These are phyloP conservation scores for Saccharomycopsis lassenensis DNA, from an alignment of 805 yeast genomes.

Conservation along the genomic window DNA sequence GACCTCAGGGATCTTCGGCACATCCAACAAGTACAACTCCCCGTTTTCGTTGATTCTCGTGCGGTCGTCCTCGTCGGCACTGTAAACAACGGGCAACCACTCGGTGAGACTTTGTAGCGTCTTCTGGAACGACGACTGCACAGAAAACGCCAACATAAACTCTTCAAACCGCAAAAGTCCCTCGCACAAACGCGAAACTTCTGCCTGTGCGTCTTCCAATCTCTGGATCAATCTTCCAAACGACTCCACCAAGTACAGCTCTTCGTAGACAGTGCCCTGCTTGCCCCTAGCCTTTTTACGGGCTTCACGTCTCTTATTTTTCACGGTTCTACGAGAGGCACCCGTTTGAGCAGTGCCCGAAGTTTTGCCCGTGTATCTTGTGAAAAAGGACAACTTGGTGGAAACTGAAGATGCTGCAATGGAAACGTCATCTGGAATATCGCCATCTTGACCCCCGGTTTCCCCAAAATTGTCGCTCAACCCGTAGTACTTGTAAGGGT, in stretches of 20 bases:
- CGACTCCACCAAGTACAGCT: constrained; percentile 83
- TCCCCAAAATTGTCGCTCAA: constrained; percentile 34
- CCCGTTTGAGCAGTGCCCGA: constrained; percentile 95
- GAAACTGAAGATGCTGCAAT: constrained; percentile 92
- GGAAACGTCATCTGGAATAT: constrained; percentile 87
- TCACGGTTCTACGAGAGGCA: constrained; percentile 83
- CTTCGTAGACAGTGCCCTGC: constrained; percentile 96
- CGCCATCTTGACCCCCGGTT: constrained; percentile 34
- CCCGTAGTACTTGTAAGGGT: constrained; percentile 72
- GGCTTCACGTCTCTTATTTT: constrained; percentile 89
- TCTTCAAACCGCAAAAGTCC: constrained; percentile 62
- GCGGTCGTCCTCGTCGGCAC: constrained; percentile 73
- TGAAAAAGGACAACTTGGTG: constrained; percentile 84
- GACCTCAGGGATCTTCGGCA: constrained; percentile 60
- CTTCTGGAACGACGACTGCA: constrained; percentile 57
- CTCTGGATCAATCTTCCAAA: constrained; percentile 83
- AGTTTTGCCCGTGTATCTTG: constrained; percentile 94
- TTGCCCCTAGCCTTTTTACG: constrained; percentile 94
- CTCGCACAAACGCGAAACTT: constrained; percentile 63
- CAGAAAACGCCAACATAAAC: constrained; percentile 71
- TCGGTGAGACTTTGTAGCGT: constrained; percentile 44
- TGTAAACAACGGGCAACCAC: constrained; percentile 66
- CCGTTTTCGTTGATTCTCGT: constrained; percentile 88
- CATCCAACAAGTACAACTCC: constrained; percentile 64
- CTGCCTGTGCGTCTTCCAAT: constrained; percentile 59